phyloP scores from a whole-genome alignment of 2,329 filamentous ascomycete genomes.

The Claviceps capensis region DNA sequence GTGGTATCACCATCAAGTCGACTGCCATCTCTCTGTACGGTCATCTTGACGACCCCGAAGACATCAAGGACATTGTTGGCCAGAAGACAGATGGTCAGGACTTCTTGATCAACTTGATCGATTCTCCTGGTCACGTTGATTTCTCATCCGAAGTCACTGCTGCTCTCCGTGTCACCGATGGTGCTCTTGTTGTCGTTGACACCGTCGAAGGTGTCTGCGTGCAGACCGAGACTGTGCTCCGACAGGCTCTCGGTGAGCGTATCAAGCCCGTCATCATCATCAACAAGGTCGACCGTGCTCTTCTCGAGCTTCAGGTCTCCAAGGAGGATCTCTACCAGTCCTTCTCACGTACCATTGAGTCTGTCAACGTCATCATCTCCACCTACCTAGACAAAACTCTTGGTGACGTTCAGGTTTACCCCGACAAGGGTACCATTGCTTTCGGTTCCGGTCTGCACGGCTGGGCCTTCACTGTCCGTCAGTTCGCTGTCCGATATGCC shows the following conservation, averaged over 20 bases:
- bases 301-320: slow-evolving; percentile 94
- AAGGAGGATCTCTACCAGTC: slow-evolving; percentile 99
- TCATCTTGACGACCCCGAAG: slow-evolving; percentile 64
- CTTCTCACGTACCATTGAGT: slow-evolving; percentile 98
- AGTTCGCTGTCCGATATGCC: slow-evolving; percentile 90
- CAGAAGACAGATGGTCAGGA: slow-evolving; percentile 82
- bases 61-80: slow-evolving; percentile 86
- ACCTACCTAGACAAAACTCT: slow-evolving; percentile 96
- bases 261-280: slow-evolving; percentile 99
- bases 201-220: slow-evolving; percentile 99
- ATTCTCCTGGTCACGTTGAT: slow-evolving; percentile 99
- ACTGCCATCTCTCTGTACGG: slow-evolving; percentile 98
- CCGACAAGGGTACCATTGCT: slow-evolving; percentile 91
- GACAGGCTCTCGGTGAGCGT: slow-evolving; percentile 97
- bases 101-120: slow-evolving; percentile 99
- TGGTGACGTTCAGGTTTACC: slow-evolving; percentile 97
- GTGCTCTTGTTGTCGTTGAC: slow-evolving; percentile 99
- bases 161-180: slow-evolving; percentile 98
- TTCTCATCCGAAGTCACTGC: slow-evolving; percentile 99
- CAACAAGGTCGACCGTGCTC: slow-evolving; percentile 99
- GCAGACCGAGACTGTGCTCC: slow-evolving; percentile 98
- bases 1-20: slow-evolving; percentile 99
- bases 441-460: slow-evolving; percentile 99
- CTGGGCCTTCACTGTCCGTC: slow-evolving; percentile 98
- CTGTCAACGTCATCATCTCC: slow-evolving; percentile 98